These are phyloP conservation scores for Terana coerulea DNA, from an alignment of 768 basidiomycete genomes.

Conservation along the genomic window DNA sequence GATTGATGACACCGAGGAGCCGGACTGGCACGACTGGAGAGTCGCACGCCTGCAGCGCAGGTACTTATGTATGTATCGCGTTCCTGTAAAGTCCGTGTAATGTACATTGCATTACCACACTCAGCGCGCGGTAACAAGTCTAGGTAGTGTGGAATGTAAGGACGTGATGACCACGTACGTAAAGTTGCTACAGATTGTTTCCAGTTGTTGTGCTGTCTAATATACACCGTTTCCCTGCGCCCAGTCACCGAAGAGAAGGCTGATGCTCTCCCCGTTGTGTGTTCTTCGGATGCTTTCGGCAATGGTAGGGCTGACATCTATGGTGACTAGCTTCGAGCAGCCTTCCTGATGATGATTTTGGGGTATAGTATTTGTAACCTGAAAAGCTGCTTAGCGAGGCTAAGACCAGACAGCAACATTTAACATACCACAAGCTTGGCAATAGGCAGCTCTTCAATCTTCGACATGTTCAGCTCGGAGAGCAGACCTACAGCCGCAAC, in stretches of 20 bases:
- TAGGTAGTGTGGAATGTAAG: neutral
- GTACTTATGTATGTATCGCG: no score
- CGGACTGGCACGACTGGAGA: no score
- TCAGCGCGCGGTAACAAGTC: neutral
- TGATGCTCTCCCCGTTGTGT: slow-evolving; percentile 92
- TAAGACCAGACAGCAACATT: no score
- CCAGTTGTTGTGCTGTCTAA: neutral
- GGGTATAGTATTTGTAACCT: slow-evolving; percentile 96
- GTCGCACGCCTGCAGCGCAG: no score
- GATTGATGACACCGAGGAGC: neutral
- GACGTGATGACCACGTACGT: slow-evolving; percentile 6
- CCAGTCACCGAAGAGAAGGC: slow-evolving; percentile 83
- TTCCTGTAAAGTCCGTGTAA: neutral
- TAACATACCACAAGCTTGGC: slow-evolving; percentile 78
- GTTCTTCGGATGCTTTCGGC: slow-evolving; percentile 95
- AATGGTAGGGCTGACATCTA: slow-evolving; percentile 90
- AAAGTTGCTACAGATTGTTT: slow-evolving; percentile 4
- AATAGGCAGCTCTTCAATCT: slow-evolving; percentile 69
- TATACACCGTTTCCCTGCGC: slow-evolving; percentile 38
- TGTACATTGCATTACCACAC: slow-evolving; percentile 1
- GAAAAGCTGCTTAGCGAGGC: slow-evolving; percentile 7
- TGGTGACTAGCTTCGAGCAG: slow-evolving; percentile 77
- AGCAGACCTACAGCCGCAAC: slow-evolving; percentile 56
- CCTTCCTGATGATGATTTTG: slow-evolving; percentile 62
- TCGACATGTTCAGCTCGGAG: slow-evolving; percentile 68